phyloP scores from a whole-genome alignment of 75 land plant species.

The Pseudotsuga menziesii region DNA sequence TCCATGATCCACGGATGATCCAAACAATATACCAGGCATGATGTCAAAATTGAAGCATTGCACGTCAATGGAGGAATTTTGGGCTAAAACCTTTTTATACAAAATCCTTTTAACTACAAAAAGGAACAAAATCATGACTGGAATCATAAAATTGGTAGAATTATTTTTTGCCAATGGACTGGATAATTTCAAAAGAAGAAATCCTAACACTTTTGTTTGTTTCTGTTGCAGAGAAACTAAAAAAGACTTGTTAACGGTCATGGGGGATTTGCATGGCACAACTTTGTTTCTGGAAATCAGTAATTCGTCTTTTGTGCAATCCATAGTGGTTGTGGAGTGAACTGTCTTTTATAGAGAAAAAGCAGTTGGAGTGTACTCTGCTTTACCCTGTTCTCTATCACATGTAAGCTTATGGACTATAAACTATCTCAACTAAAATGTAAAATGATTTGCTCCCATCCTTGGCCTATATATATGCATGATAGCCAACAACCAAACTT shows the following conservation, averaged over 20 bases:
- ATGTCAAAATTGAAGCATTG: too few relatives aligned
- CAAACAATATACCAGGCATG: too few relatives aligned
- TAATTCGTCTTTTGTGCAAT: conserved; percentile 57
- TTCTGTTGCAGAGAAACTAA: conserved; percentile 31
- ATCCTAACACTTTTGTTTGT: neutral
- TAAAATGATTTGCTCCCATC: neutral
- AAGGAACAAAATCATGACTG: neutral
- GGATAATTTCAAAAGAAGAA: neutral
- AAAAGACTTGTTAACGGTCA: conserved; percentile 40
- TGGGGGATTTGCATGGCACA: conserved; percentile 66
- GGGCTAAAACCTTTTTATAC: too few relatives aligned
- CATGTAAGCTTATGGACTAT: conserved; percentile 34
- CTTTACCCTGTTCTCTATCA: conserved; percentile 71
- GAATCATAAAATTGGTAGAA: neutral
- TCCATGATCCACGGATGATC: too few relatives aligned
- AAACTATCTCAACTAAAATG: neutral
- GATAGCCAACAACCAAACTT: neutral
- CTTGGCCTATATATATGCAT: neutral
- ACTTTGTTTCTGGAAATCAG: conserved; percentile 59
- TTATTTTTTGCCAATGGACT: neutral
- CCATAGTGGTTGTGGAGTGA: conserved; percentile 57
- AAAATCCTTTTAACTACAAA: too few relatives aligned
- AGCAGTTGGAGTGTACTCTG: conserved; percentile 75
- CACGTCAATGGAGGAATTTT: too few relatives aligned
- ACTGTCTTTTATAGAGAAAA: conserved; percentile 68